A percentile compares a stretch with the other conserved stretches of the same genome.
phyloP scores from a whole-genome alignment of 2,329 filamentous ascomycete species.

The Cyphellophora attinorum region DNA sequence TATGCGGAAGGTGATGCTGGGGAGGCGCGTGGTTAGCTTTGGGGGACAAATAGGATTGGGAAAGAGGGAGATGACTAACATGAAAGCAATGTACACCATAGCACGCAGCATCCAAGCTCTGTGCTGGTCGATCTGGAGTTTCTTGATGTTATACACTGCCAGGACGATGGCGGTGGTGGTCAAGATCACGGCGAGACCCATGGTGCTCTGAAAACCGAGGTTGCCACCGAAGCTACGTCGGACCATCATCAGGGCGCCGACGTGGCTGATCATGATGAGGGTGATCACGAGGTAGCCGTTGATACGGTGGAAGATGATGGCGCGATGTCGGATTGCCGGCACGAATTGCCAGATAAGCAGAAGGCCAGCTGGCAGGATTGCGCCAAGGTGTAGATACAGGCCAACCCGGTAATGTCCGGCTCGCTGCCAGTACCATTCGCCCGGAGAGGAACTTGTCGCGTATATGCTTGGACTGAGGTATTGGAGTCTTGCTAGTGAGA shows the following conservation, averaged over 20 bases:
- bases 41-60: neutral
- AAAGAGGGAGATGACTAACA: neutral
- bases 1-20: conserved; percentile 21
- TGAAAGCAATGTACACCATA: conserved; percentile 30
- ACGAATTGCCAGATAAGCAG: conserved; percentile 31
- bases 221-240: conserved; percentile 45
- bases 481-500: conserved; percentile 38
- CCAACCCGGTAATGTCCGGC: conserved; percentile 17
- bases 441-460: conserved; percentile 2
- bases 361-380: conserved; percentile 26
- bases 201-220: conserved; percentile 37
- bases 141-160: conserved; percentile 47
- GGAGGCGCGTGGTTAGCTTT: conserved; percentile 16
- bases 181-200: conserved; percentile 34
- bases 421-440: conserved; percentile 9
- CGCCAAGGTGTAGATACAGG: conserved; percentile 30
- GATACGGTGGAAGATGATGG: conserved; percentile 47
- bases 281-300: conserved; percentile 47
- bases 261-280: conserved; percentile 35
- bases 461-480: conserved; percentile 38
- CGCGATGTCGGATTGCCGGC: conserved; percentile 33
- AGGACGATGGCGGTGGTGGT: conserved; percentile 35
- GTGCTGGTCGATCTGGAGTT: conserved; percentile 52
- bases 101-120: conserved; percentile 51
- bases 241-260: conserved; percentile 44